A percentile compares a stretch with the other conserved stretches of the same genome.
phyloP scores from a whole-genome alignment of 805 yeast species.

The Pichia gijzeniarum region DNA sequence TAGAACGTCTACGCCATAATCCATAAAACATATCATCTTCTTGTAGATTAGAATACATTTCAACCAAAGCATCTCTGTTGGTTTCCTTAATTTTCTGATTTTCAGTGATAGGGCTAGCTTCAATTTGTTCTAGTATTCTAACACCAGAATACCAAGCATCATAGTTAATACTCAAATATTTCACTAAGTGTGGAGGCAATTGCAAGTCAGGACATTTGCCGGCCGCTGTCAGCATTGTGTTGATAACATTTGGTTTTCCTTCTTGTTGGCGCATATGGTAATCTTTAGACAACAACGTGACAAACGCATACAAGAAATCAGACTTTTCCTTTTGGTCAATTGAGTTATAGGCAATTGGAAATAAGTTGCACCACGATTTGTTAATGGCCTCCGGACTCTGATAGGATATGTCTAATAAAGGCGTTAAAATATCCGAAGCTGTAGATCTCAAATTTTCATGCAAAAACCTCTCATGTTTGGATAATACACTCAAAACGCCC shows the following conservation, averaged over 20 bases:
- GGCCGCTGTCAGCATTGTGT: conserved; percentile 78
- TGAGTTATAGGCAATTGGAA: conserved; percentile 72
- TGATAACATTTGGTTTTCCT: conserved; percentile 78
- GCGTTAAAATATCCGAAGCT: conserved; percentile 57
- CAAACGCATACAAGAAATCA: conserved; percentile 78
- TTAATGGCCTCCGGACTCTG: conserved; percentile 76
- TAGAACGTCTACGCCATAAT: conserved; percentile 93
- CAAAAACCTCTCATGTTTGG: conserved; percentile 23
- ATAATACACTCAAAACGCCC: conserved; percentile 16
- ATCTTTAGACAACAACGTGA: conserved; percentile 77
- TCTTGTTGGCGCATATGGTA: conserved; percentile 90
- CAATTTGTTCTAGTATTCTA: conserved; percentile 71
- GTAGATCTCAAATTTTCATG: conserved; percentile 29
- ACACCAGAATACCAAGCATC: conserved; percentile 90
- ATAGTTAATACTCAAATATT: conserved; percentile 79
- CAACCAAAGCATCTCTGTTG: conserved; percentile 84
- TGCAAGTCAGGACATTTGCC: conserved; percentile 65
- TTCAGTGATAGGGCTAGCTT: conserved; percentile 38
- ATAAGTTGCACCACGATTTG: conserved; percentile 73
- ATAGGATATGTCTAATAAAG: conserved; percentile 75
- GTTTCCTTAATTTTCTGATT: conserved; percentile 74
- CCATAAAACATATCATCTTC: conserved; percentile 98
- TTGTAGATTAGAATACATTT: conserved; percentile 78
- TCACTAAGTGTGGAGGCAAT: conserved; percentile 89
- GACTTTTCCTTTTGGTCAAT: conserved; percentile 74